A percentile compares a stretch with the other conserved stretches of the same genome.
phyloP scores from a whole-genome alignment of 108 stramenopile genomes.

The Seminavis robusta region DNA sequence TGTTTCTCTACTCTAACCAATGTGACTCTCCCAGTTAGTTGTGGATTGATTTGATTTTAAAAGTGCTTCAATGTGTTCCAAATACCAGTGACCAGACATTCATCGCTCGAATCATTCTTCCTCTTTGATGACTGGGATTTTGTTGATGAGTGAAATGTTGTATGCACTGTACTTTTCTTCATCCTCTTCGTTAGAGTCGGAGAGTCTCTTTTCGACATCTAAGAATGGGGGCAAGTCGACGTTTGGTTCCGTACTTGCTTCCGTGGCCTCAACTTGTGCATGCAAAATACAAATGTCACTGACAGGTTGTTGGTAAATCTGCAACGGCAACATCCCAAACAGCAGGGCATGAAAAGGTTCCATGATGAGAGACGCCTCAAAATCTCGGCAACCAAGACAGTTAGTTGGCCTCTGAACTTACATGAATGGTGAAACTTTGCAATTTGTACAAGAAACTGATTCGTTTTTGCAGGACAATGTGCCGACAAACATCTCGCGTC shows the following conservation, averaged over 20 bases:
- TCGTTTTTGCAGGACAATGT: conserved; percentile 72
- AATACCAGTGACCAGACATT: too few relatives aligned
- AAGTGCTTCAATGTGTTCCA: too few relatives aligned
- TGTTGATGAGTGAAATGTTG: conserved; percentile 32
- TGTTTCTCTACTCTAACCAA: too few relatives aligned
- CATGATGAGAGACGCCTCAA: background rate
- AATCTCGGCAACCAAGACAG: background rate
- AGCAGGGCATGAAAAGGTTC: conserved; percentile 3
- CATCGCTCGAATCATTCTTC: too few relatives aligned
- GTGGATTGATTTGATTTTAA: too few relatives aligned
- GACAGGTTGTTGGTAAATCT: conserved; percentile 53
- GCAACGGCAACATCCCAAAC: background rate
- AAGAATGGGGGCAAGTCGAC: conserved; percentile 74
- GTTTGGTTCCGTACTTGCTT: conserved; percentile 17
- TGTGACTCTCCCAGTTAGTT: too few relatives aligned
- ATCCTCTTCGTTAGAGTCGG: conserved; percentile 35
- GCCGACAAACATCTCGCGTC: conserved; percentile 55
- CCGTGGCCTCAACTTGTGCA: conserved; percentile 56
- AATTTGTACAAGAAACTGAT: conserved; percentile 76
- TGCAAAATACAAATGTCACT: conserved; percentile 72
- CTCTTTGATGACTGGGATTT: too few relatives aligned
- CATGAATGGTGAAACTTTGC: conserved; percentile 70
- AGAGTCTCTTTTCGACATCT: conserved; percentile 43
- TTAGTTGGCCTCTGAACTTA: conserved; percentile 1
- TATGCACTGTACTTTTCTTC: conserved; percentile 43